Base-by-base conservation (phyloP, 2,329 filamentous ascomycete genomes). In the Fusarium sp. region DNA sequence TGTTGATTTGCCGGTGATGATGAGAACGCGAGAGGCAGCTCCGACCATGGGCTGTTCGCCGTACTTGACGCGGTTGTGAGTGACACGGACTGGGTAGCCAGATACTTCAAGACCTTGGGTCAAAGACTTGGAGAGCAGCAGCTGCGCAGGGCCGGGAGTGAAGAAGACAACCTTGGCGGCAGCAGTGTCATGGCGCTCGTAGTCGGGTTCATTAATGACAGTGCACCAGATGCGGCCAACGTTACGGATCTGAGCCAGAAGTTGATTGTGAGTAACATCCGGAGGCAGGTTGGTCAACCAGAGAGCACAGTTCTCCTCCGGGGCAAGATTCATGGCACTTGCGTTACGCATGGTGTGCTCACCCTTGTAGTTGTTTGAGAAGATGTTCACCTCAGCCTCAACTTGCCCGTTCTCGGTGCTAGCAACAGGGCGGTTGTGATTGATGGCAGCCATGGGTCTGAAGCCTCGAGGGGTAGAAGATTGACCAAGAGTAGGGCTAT, bases 271-370 rank as follows among this genome's bases (percentile, higher is more conserved):
- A 3, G 78, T 81, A 44, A 84, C 75, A 55, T 79, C 66, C 0
- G 82, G 78, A 0, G 86, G 84, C 0, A 89, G 80, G 52, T 85
- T 84, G 3, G 83, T 85, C 27, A 89, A 68, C 82, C 85, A 88
- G 2, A 88, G 77, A 1, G 84, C 81, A 32, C 85, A 86, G 74
- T 87, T 88, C 32, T 81, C 56, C 13, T 78, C 76, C 1, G 75
- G 57, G 0, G 64, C 11, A 7, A 82, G 76, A 25, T 76, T 56
- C 14, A 78, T 71, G 4, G 74, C 75, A 56, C 79, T 81, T 41
- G 80, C 80, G 52, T 82, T 82, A 18, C 69, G 73, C 7, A 73
- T 65, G 8, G 73, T 79, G 48, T 81, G 80, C 63, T 79, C 79
- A 14, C 80, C 80, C 47, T 76, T 76, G 57, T 82, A 82, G 47